Evolutionary conservation across 495 filamentous ascomycete genomes (phyloP), one percentile per base, ranked within the genome.

Genomic region (Friedmanniomyces endolithicus): DNA sequence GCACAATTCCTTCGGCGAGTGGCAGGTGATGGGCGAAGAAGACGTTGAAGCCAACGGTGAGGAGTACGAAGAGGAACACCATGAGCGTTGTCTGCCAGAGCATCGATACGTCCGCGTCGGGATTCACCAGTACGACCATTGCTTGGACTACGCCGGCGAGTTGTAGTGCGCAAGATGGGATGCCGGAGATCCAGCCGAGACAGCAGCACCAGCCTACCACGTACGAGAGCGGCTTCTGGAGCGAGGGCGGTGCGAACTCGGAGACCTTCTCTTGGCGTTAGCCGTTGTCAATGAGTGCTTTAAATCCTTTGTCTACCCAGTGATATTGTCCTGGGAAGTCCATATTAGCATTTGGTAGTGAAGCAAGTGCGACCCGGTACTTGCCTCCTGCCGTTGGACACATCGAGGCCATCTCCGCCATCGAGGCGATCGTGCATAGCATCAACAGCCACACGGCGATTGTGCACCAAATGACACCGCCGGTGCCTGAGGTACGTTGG

Each of bases 241-340:
- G 49, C 6, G 45, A 58, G 8, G 52, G 57, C 1, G 74, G 69
- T 0, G 75, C 72, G 7, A 78, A 59, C 66, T 75, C 74, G 1
- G 69, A 68, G 9, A 67, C 66, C 65, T 55, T 24, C 1, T 4
- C 27, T 6, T n/a, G 14, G 6, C 12, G 37, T 41, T 41, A 41
- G 34, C 27, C 11, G n/a, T 25, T 24, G n/a, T 2, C 19, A 4
- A 35, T 31, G 24, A 34, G 11, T 12, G 11, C 6, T 3, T 16
- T 23, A 19, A 19, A 12, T 37, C 4, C n/a, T 3, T 3, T 35
- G 27, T 31, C 48, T 20, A 49, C 68, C 74, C 73, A 78, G 50
- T 78, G 74, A 44, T 78, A 78, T 53, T 78, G 74, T 9, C 27
- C 27, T 31, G 9, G 27, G 9, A 31, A 74, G 72, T 45, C 6